Base-by-base conservation (phyloP, 805 yeast species). In the Isabelozyma heimii region DNA sequence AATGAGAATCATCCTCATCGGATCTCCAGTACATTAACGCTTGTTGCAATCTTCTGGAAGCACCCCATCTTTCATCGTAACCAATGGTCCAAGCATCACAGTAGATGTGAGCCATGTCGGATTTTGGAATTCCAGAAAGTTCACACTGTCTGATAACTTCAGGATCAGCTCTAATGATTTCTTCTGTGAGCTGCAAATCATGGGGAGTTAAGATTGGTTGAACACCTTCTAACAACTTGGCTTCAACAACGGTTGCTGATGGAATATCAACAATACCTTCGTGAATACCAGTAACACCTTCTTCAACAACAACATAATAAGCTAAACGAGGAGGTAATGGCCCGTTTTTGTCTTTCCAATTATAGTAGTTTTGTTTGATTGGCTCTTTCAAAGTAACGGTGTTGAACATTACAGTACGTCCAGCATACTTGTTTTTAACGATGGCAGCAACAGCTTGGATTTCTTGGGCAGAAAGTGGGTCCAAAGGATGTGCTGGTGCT, bases 1-100 rank as follows among this genome's bases (percentile, higher is more conserved):
- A 82, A 64, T 82, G 85, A 41, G 90, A 84, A 66, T 86, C 94
- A 63, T 87, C 89, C 69, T 84, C 90, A 62, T 83, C 73, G 12
- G 82, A 73, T 72, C 91, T 79, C 79, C 84, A 87, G 75, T 85
- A 87, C 78, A 87, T 77, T 66, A 87, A 77, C 40, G 91, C 91
- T 69, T 87, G 94, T 69, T 87, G 92, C 52, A 87, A 77, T 69
- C 94, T 78, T 65, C 81, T 78, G 44, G 82, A 76, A 42, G 86
- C 80, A 41, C 92, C 92, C 87, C 89, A 87, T 70, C 92, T 78
- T 71, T 80, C 87, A 62, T 83, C 88, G 59, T 80, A 83, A 43
- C 87, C 87, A 60, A 83, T 82, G 30, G 87, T 80, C 86, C 86
- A 82, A 46, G 85, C 84, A 61, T 82, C 86, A 68, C 85, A 81